phyloP scores from a whole-genome alignment of 164 flowering plant genomes.

The Magnolia sinica region DNA sequence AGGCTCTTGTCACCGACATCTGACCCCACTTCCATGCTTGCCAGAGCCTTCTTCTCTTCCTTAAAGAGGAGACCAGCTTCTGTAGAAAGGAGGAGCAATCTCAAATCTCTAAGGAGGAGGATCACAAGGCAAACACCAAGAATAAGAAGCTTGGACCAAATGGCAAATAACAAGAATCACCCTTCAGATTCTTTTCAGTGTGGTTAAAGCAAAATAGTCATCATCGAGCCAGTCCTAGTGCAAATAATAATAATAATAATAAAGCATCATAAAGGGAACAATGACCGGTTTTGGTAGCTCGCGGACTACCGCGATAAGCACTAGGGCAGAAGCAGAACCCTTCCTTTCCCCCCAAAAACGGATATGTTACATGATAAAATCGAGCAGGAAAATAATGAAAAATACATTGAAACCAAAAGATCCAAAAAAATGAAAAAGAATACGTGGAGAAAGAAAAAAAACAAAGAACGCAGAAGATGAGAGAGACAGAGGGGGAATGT shows the following conservation, averaged over 20 bases:
- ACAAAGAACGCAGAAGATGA: not conserved
- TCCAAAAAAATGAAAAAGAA: not conserved
- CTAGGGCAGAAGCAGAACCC: too few species aligned
- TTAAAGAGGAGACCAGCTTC: not conserved
- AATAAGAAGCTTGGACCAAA: not conserved
- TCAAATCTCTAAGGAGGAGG: not conserved
- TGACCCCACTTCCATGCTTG: not conserved
- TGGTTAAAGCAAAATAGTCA: constrained; percentile 12
- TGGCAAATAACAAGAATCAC: too few species aligned
- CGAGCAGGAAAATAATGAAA: not conserved
- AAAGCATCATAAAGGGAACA: too few species aligned
- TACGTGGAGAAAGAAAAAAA: not conserved
- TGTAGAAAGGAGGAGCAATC: not conserved
- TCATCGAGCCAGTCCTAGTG: constrained; percentile 1
- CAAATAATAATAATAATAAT: too few species aligned
- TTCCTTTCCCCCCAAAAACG: not conserved
- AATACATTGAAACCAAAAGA: not conserved
- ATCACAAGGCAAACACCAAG: not conserved
- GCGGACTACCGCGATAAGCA: too few species aligned
- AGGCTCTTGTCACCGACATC: not conserved
- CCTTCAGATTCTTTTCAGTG: constrained; percentile 11
- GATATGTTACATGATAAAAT: not conserved
- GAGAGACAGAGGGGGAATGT: not conserved
- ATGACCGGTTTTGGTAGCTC: too few species aligned
- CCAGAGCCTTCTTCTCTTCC: not conserved